phyloP scores from a whole-genome alignment of 2,329 filamentous ascomycete genomes.

The Botrytis cinerea region DNA sequence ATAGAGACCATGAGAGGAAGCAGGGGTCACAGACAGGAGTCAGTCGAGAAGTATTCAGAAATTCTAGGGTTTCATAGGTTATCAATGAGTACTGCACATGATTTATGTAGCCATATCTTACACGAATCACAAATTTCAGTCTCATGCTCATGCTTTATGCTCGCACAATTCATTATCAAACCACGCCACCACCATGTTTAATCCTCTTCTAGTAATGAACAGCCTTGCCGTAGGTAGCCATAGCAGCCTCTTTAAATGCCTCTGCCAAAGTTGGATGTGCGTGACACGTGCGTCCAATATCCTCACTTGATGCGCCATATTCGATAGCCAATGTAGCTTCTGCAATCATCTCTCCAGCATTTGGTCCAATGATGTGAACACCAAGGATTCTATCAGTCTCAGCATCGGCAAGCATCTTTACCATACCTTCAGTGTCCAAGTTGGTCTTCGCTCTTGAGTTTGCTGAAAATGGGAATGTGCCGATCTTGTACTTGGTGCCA shows the following conservation, averaged over 20 bases:
- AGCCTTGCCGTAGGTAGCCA: conserved; percentile 93
- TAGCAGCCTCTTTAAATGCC: conserved; percentile 99
- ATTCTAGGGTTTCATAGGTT: conserved; percentile 16
- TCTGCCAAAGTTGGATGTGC: conserved; percentile 86
- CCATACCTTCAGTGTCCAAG: conserved; percentile 89
- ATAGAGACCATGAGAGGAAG: background rate
- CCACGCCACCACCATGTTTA: conserved; percentile 3
- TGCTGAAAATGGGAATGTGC: conserved; percentile 94
- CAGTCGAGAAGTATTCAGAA: background rate
- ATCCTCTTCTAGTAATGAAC: conserved; percentile 79
- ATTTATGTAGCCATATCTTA: conserved; percentile 39
- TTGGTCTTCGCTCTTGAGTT: conserved; percentile 99
- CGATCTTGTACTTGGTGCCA: conserved; percentile 88
- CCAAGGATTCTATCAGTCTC: conserved; percentile 95
- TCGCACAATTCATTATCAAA: conserved; percentile 16
- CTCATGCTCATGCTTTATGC: conserved; percentile 22
- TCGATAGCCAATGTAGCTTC: conserved; percentile 94
- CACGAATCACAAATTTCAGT: conserved; percentile 33
- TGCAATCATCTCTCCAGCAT: conserved; percentile 99
- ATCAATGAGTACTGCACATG: conserved; percentile 29
- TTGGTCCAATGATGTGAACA: conserved; percentile 93
- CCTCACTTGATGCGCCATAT: conserved; percentile 94
- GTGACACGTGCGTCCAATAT: conserved; percentile 92
- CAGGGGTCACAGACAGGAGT: background rate
- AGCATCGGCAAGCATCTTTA: conserved; percentile 95